Conservation (phyloP, 768 basidiomycete genomes). For the Tylopilus plumbeoviolaceoides region DNA sequence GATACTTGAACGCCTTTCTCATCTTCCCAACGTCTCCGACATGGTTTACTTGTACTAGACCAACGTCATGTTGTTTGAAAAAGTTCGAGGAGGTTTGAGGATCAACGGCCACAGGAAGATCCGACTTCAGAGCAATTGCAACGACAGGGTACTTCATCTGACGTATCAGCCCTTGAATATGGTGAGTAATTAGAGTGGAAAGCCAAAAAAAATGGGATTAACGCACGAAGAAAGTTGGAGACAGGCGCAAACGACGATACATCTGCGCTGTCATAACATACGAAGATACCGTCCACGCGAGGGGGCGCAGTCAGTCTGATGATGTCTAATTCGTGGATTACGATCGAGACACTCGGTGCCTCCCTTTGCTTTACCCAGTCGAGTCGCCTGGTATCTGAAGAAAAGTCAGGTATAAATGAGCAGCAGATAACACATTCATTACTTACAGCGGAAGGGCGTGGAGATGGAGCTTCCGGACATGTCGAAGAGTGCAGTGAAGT, state of each 20-base stretch:
- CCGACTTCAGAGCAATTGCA: slow-evolving; percentile 86
- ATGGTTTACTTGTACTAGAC: slow-evolving; percentile 71
- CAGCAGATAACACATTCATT: background rate
- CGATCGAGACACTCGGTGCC: slow-evolving; percentile 41
- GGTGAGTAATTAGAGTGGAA: slow-evolving; percentile 10
- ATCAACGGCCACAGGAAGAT: slow-evolving; percentile 57
- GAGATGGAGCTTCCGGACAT: slow-evolving; percentile 32
- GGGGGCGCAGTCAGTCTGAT: slow-evolving; percentile 54
- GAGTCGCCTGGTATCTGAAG: slow-evolving; percentile 31
- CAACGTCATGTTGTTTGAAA: slow-evolving; percentile 63
- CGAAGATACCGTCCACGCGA: slow-evolving; percentile 68
- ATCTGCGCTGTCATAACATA: slow-evolving; percentile 80
- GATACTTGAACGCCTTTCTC: slow-evolving; percentile 66
- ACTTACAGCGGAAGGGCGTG: slow-evolving; percentile 41
- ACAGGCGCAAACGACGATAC: slow-evolving; percentile 61
- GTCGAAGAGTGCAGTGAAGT: slow-evolving; percentile 33
- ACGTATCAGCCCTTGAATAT: slow-evolving; percentile 50
- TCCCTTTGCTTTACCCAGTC: slow-evolving; percentile 37
- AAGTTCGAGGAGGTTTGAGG: slow-evolving; percentile 48
- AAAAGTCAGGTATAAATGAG: slow-evolving; percentile 21
- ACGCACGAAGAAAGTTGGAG: slow-evolving; percentile 68
- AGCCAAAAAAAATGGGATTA: background rate
- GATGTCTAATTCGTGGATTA: slow-evolving; percentile 55
- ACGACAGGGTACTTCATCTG: slow-evolving; percentile 59
- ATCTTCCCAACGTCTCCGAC: slow-evolving; percentile 63